phyloP scores from a whole-genome alignment of 2,329 filamentous ascomycete genomes.

The Aotearoamyces nothofagi region DNA sequence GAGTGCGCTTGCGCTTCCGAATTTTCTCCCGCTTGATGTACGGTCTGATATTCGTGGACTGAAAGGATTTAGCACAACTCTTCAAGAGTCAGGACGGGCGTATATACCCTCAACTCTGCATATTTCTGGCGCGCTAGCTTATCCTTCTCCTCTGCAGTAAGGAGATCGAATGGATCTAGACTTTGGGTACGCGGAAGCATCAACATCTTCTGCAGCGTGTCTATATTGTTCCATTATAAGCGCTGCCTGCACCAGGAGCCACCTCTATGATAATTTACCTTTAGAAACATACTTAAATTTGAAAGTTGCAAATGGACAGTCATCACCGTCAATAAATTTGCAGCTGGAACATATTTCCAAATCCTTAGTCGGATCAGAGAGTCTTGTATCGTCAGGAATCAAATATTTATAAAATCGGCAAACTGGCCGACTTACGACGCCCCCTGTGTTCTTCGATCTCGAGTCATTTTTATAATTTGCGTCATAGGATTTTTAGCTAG shows the following conservation, averaged over 20 bases:
- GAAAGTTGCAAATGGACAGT: slow-evolving; percentile 8
- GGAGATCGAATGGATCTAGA: slow-evolving; percentile 4
- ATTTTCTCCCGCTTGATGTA: background rate
- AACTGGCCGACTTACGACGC: slow-evolving; percentile 5
- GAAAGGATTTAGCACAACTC: too few relatives aligned
- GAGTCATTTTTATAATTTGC: too few relatives aligned
- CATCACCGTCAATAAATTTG: slow-evolving; percentile 8
- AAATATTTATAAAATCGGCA: too few relatives aligned
- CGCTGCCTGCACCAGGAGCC: background rate
- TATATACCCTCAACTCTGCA: background rate
- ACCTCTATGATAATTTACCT: slow-evolving; percentile 5
- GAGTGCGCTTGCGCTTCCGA: background rate
- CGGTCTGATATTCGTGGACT: background rate
- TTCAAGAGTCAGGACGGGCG: too few relatives aligned
- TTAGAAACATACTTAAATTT: slow-evolving; percentile 14
- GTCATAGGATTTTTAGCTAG: too few relatives aligned
- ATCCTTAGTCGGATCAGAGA: too few relatives aligned
- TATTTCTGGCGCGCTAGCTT: background rate
- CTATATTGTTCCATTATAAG: slow-evolving; percentile 7
- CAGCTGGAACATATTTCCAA: too few relatives aligned
- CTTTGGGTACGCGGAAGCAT: slow-evolving; percentile 9
- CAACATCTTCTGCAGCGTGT: slow-evolving; percentile 10
- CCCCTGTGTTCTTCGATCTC: too few relatives aligned
- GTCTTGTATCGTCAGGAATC: too few relatives aligned
- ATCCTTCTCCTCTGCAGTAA: background rate